These are phyloP conservation scores for Camellia oleifera DNA, from an alignment of 179 eudicot species.

Conservation along the genomic window DNA sequence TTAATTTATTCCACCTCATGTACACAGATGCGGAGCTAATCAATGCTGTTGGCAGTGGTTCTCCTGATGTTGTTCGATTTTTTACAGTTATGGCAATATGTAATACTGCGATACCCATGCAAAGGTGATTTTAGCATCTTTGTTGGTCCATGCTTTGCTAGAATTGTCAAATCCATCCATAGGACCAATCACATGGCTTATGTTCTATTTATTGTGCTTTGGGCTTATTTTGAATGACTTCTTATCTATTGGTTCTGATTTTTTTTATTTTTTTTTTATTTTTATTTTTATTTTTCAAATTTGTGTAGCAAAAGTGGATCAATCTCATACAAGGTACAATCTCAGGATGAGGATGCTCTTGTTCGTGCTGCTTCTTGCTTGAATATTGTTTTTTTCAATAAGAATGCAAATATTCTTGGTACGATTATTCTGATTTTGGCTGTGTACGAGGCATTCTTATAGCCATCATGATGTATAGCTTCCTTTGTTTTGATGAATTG, in stretches of 20 bases:
- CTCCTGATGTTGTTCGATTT: slow-evolving; percentile 69
- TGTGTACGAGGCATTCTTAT: neutral
- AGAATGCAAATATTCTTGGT: slow-evolving; percentile 75
- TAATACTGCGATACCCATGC: slow-evolving; percentile 82
- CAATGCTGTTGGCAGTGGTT: slow-evolving; percentile 65
- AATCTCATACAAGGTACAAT: slow-evolving; percentile 81
- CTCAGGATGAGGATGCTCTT: slow-evolving; percentile 99
- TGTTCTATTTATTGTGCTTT: slow-evolving; percentile 17
- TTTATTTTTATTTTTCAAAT: neutral
- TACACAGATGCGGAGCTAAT: slow-evolving; percentile 65
- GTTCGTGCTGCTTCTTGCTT: slow-evolving; percentile 89
- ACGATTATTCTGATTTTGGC: slow-evolving; percentile 10
- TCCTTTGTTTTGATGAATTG: slow-evolving; percentile 18
- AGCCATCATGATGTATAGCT: slow-evolving; percentile 4
- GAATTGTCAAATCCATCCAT: neutral
- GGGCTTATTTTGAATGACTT: slow-evolving; percentile 11
- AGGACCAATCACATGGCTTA: neutral
- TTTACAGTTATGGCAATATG: slow-evolving; percentile 89
- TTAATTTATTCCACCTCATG: slow-evolving; percentile 11
- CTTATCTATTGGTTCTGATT: neutral
- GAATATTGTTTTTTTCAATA: slow-evolving; percentile 72
- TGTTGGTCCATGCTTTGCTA: neutral
- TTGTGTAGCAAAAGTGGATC: slow-evolving; percentile 69
- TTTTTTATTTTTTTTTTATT: neutral
- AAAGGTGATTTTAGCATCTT: slow-evolving; percentile 45